Evolutionary conservation across 2,329 filamentous ascomycete genomes (phyloP), one percentile per base, ranked within the genome.

Genomic region (Fusarium citri): DNA sequence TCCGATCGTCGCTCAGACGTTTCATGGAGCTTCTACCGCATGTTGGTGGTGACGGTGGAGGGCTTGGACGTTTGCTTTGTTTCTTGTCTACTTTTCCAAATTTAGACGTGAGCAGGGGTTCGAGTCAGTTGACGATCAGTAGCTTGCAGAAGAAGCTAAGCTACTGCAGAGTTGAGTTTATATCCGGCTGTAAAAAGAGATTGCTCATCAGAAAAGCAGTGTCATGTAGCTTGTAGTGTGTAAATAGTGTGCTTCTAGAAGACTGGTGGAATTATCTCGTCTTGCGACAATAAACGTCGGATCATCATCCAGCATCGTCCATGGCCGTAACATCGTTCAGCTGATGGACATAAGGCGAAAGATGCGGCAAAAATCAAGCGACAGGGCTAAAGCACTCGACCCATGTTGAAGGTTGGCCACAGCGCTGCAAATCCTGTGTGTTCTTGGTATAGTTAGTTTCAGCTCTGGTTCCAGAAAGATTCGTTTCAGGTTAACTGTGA

Each of bases 1-100:
- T 65, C 64, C 42, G 58, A 68, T 64, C 26, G 45, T 55, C 64
- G 65, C 66, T 69, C 60, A 55, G 65, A 65, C 65, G 65, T 69
- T 69, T 69, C 66, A 68, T 43, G 55, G 55, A 56, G 60, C 41
- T 46, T 55, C 50, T 56, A 69, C 55, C 66, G 50, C 41, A 59
- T 37, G 23, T 51, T 64, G 43, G 65, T 53, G 60, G 25, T 55
- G 50, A 69, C 66, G 66, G 66, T 69, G 65, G 26, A 59, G 37
- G 50, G 59, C 66, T 56, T 66, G 48, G 66, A 56, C 66, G 15
- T 54, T 54, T 54, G 49, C 54, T 64, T 57, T 55, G 64, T 68
- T 68, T 55, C 64, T 23, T 18, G 1, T n/a, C 14, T 14, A 1
- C 15, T 7, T 51, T 55, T 55, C 59, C 59, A 68, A 55, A 59